Evolutionary conservation across 129 eudicot genomes (phyloP).

Genomic region (Saussurea involucrata): DNA sequence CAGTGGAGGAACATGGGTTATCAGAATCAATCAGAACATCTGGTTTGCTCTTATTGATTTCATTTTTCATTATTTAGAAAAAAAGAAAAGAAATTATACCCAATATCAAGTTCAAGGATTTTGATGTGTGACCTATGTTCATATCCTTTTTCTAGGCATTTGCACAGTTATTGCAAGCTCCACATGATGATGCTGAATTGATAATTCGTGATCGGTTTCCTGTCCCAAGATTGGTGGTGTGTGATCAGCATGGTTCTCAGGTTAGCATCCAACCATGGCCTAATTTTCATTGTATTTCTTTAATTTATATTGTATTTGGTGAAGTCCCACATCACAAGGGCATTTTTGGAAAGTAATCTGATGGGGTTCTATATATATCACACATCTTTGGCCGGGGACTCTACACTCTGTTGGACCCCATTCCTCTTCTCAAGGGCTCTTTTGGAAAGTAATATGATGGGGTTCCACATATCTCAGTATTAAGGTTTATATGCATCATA

Average conservation of each 20-base stretch:
- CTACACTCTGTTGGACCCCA: background rate
- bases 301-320: background rate
- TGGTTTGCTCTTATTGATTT: slow-evolving; percentile 27
- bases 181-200: slow-evolving; percentile 59
- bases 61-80: background rate
- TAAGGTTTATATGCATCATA: too few relatives aligned
- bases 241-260: slow-evolving; percentile 88
- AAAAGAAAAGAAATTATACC: background rate
- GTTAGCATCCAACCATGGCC: slow-evolving; percentile 12
- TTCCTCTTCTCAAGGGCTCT: too few relatives aligned
- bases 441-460: too few relatives aligned
- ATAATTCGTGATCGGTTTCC: slow-evolving; percentile 70
- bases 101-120: background rate
- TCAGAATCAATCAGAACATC: slow-evolving; percentile 29
- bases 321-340: background rate
- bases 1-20: slow-evolving; percentile 30
- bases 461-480: too few relatives aligned
- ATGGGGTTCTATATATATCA: background rate
- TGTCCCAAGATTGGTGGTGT: slow-evolving; percentile 70
- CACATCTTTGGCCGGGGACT: background rate
- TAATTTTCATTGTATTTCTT: background rate
- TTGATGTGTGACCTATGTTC: background rate
- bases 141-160: slow-evolving; percentile 42
- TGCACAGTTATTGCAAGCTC: slow-evolving; percentile 63
- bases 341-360: background rate